Evolutionary conservation across 129 eudicot species (phyloP), one percentile per base, ranked within the genome.

Genomic region (Flaveria robusta): DNA sequence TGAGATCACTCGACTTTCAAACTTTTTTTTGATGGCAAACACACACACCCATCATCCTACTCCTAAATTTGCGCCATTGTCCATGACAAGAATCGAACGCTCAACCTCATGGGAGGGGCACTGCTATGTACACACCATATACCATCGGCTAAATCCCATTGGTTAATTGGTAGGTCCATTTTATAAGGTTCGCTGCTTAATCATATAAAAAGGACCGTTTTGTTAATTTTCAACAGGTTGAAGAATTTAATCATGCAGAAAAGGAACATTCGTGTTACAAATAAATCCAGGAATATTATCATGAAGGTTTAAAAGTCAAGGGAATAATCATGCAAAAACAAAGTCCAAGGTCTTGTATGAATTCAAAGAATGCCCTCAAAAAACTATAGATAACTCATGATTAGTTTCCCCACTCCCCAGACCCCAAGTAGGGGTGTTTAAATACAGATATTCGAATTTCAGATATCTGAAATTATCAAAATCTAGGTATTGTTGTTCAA

Each of bases 151-250:
- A n/a, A n/a, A n/a, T n/a, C n/a, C n/a, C n/a, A n/a, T n/a, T n/a
- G n/a, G n/a, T n/a, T n/a, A n/a, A n/a, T n/a, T n/a, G n/a, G n/a
- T n/a, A n/a, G n/a, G n/a, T n/a, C n/a, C n/a, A n/a, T n/a, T 8
- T 20, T 20, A 22, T 22, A 20, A 22, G 64, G 10, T 56, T 23
- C 29, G 16, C 27, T 11, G 23, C 63, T 19, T 11, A 19, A n/a
- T 9, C 66, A 59, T 59, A 59, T 59, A 59, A 59, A 59, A 59
- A 59, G 66, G 66, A 59, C 2, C 37, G 13, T 59, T 58, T 59
- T 7, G 31, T 24, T 23, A 24, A 23, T 59, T 59, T 24, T 23
- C 66, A 59, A 59, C 22, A 55, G 1, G 7, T 13, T 59, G 24
- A 19, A 55, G 19, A 19, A 55, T 12, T 4, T 59, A 59, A 9